Conservation (phyloP, 2,329 filamentous ascomycete species). For the Botryotinia calthae region DNA sequence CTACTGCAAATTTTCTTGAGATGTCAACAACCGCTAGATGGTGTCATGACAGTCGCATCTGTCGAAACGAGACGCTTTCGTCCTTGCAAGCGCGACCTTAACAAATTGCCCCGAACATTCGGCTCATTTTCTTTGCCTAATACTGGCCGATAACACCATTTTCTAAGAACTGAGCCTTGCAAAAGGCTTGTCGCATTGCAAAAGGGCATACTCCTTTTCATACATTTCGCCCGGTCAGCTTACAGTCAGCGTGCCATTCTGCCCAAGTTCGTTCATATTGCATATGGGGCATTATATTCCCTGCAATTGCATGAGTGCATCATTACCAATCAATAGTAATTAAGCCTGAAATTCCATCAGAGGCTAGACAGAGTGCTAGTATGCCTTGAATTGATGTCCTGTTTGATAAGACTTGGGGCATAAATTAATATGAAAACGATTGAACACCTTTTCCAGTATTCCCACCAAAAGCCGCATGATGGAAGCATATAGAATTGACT, state of each 20-base stretch:
- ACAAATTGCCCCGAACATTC: neutral
- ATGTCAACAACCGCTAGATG: neutral
- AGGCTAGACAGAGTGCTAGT: neutral
- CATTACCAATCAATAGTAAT: neutral
- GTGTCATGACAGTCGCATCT: neutral
- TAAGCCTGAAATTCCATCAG: neutral
- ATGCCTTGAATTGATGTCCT: neutral
- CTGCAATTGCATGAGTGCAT: neutral
- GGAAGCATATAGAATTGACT: neutral
- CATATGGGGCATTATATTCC: neutral
- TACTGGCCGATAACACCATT: neutral
- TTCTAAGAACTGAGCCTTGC: neutral
- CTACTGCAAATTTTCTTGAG: neutral
- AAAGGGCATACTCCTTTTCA: neutral
- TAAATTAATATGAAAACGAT: neutral
- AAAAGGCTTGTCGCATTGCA: no score
- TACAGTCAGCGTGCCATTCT: neutral
- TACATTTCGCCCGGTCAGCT: neutral
- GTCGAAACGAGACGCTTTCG: neutral
- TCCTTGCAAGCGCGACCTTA: neutral
- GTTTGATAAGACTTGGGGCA: neutral
- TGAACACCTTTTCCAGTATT: neutral
- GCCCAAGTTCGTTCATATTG: neutral
- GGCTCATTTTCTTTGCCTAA: neutral
- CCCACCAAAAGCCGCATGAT: neutral